These are phyloP conservation scores for Jatropha podagrica DNA, from an alignment of 441 rosid species.

Conservation along the genomic window DNA sequence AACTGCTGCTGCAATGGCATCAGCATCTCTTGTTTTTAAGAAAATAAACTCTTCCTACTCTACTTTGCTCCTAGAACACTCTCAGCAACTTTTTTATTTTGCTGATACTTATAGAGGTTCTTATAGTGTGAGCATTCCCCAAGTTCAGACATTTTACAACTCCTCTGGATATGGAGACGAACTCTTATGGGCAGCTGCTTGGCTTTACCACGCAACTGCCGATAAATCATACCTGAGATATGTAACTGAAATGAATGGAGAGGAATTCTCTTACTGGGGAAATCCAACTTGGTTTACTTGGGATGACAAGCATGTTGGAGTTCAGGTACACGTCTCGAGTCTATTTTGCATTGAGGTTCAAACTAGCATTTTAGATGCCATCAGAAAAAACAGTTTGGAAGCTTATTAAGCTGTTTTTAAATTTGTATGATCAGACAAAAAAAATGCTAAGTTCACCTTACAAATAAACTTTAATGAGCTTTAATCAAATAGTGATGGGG, in stretches of 20 bases:
- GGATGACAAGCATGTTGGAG: slow-evolving; percentile 91
- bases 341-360: too few relatives aligned
- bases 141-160: slow-evolving; percentile 59
- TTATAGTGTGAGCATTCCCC: slow-evolving; percentile 65
- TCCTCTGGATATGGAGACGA: slow-evolving; percentile 82
- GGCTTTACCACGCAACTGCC: slow-evolving; percentile 83
- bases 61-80: slow-evolving; percentile 59
- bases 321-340: slow-evolving; percentile 46
- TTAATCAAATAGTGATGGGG: not conserved
- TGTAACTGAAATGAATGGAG: slow-evolving; percentile 52
- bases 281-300: slow-evolving; percentile 87
- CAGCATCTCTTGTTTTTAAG: slow-evolving; percentile 88
- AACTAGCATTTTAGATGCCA: too few relatives aligned
- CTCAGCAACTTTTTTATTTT: slow-evolving; percentile 65
- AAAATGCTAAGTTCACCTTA: too few relatives aligned
- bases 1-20: slow-evolving; percentile 91
- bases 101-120: slow-evolving; percentile 57
- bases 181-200: slow-evolving; percentile 82
- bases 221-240: slow-evolving; percentile 57
- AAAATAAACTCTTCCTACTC: slow-evolving; percentile 55
- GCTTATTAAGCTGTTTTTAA: too few relatives aligned
- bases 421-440: too few relatives aligned
- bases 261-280: slow-evolving; percentile 64
- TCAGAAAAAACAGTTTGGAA: too few relatives aligned
- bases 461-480: too few relatives aligned